Evolutionary conservation across 345 rosid species (phyloP).

Genomic region (Atalantia buxifolia): DNA sequence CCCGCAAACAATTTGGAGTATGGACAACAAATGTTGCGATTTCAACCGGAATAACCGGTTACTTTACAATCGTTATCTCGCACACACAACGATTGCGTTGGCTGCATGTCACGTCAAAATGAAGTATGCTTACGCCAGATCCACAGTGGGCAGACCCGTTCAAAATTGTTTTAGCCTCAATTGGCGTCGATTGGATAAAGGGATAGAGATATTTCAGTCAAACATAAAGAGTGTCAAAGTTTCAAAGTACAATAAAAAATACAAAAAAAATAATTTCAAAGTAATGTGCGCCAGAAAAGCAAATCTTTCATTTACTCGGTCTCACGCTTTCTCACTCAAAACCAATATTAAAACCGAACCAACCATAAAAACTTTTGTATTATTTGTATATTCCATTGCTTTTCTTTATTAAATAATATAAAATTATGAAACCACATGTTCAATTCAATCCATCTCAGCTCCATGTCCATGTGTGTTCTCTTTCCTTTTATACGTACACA

Average conservation of each 20-base stretch:
- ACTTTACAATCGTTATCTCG: no score
- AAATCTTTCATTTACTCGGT: not conserved
- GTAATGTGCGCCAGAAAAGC: slow-evolving; percentile 10
- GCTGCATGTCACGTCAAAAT: no score
- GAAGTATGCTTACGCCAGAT: no score
- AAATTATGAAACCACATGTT: no score
- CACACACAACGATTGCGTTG: no score
- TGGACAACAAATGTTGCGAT: no score
- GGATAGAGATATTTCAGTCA: slow-evolving; percentile 24
- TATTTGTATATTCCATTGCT: not conserved
- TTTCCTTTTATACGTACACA: no score
- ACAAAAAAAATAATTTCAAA: not conserved
- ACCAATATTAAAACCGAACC: not conserved
- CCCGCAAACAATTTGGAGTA: no score
- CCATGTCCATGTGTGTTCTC: no score
- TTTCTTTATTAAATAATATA: no score
- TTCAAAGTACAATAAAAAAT: slow-evolving; percentile 7
- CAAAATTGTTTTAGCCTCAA: slow-evolving; percentile 23
- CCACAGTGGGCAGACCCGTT: not conserved
- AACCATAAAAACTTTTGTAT: not conserved
- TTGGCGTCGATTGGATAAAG: slow-evolving; percentile 30
- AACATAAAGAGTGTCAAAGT: slow-evolving; percentile 25
- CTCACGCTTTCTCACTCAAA: not conserved
- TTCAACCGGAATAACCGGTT: no score
- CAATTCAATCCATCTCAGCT: no score